phyloP scores from a whole-genome alignment of 768 basidiomycete genomes.

The Cubamyces sp. region DNA sequence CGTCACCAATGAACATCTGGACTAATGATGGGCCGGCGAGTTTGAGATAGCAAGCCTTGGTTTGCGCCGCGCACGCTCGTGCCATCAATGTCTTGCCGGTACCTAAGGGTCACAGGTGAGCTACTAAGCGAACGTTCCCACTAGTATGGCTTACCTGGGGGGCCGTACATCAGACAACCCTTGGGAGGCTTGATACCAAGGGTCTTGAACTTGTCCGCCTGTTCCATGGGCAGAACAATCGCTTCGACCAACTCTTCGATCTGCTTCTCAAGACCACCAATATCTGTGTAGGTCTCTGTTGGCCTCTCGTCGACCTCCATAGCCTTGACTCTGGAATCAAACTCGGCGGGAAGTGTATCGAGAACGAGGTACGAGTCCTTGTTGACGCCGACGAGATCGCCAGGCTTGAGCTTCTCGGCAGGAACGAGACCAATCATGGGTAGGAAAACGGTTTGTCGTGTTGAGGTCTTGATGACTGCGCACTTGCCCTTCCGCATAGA shows the following conservation, averaged over 20 bases:
- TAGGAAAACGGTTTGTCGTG: conserved; percentile 97
- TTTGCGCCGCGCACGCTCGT: conserved; percentile 96
- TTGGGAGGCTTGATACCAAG: conserved; percentile 98
- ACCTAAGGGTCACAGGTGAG: conserved; percentile 44
- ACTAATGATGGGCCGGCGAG: conserved; percentile 97
- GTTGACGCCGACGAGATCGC: conserved; percentile 97
- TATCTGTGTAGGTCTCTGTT: conserved; percentile 96
- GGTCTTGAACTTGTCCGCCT: conserved; percentile 97
- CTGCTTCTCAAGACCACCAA: conserved; percentile 98
- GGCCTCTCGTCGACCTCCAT: conserved; percentile 99
- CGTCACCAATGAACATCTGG: conserved; percentile 99
- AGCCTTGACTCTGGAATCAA: conserved; percentile 97
- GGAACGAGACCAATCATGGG: conserved; percentile 98
- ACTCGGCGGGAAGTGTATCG: conserved; percentile 95
- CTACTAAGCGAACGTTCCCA: conserved; percentile 1
- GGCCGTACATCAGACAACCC: conserved; percentile 98
- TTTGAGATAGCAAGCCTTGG: conserved; percentile 97
- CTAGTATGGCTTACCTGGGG: conserved; percentile 71
- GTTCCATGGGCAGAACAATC: conserved; percentile 97
- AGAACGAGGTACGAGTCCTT: conserved; percentile 98
- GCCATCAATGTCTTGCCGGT: conserved; percentile 98
- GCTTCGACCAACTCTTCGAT: conserved; percentile 99
- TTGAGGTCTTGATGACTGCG: conserved; percentile 98
- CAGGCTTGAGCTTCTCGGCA: conserved; percentile 84
- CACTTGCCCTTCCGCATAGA: conserved; percentile 98